phyloP scores from a whole-genome alignment of 306 rosid genomes.

The Lathyrus oleraceus region DNA sequence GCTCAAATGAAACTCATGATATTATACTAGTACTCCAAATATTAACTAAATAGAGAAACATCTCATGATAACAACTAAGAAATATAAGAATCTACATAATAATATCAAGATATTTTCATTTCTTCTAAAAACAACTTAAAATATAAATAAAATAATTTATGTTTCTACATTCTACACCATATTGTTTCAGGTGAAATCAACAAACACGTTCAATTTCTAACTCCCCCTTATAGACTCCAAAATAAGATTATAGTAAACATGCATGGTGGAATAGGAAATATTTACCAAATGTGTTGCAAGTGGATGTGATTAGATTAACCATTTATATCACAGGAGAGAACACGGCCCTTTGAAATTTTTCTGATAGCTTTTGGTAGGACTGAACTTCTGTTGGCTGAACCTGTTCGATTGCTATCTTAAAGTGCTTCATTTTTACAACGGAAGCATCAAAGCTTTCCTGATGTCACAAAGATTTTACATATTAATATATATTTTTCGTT shows the following conservation, averaged over 20 bases:
- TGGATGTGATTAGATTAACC: slow-evolving; percentile 36
- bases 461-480: slow-evolving; percentile 20
- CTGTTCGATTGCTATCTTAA: slow-evolving; percentile 58
- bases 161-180: neutral
- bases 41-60: neutral
- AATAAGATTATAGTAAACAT: slow-evolving; percentile 22
- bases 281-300: slow-evolving; percentile 48
- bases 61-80: neutral
- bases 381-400: slow-evolving; percentile 67
- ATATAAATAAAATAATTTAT: slow-evolving; percentile 10
- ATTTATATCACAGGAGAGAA: slow-evolving; percentile 45
- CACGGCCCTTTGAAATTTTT: slow-evolving; percentile 71
- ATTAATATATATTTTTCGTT: slow-evolving; percentile 23
- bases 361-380: slow-evolving; percentile 63
- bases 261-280: slow-evolving; percentile 23
- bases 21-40: neutral
- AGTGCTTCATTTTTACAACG: slow-evolving; percentile 71
- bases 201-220: neutral
- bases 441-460: slow-evolving; percentile 73
- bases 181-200: slow-evolving; percentile 3
- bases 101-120: neutral
- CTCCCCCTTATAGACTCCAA: slow-evolving; percentile 15
- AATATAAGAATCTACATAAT: neutral
- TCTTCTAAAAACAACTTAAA: neutral
- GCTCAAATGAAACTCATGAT: too few relatives aligned